Evolutionary conservation across 495 filamentous ascomycete genomes (phyloP).

Genomic region (Filosporella fistucella): DNA sequence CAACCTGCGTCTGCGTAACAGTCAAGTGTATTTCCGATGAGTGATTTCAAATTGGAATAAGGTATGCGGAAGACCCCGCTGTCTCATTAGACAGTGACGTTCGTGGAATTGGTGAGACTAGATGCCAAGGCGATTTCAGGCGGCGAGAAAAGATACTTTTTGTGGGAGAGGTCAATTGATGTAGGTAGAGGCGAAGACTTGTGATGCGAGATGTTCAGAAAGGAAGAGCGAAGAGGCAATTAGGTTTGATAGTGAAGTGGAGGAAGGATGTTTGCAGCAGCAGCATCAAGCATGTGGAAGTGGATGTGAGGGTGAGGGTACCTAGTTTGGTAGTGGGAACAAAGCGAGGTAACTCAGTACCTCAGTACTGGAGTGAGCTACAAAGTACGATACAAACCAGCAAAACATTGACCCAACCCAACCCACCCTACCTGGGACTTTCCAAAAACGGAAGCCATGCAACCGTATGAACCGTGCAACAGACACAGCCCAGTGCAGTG

Average conservation of each 20-base stretch:
- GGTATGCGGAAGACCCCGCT: slow-evolving; percentile 3
- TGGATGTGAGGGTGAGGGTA: background rate
- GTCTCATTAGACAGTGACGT: slow-evolving; percentile 12
- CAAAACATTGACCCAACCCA: no score
- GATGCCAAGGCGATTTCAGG: background rate
- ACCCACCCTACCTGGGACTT: no score
- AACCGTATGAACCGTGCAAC: no score
- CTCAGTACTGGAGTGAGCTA: no score
- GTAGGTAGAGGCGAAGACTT: background rate
- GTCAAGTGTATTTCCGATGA: no score
- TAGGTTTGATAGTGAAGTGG: background rate
- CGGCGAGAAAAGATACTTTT: background rate
- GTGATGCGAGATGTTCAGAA: background rate
- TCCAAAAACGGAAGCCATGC: no score
- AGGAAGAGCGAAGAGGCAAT: background rate
- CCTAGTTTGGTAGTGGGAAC: background rate
- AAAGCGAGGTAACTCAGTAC: background rate
- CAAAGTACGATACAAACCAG: no score
- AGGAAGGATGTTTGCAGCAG: background rate
- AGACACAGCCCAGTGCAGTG: no score
- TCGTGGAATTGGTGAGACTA: background rate
- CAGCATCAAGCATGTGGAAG: background rate
- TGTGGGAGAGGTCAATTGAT: background rate
- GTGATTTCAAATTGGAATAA: no score
- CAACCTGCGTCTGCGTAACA: no score